These are phyloP conservation scores for Gynandropsis gynandra DNA, from an alignment of 345 rosid genomes.

Conservation along the genomic window DNA sequence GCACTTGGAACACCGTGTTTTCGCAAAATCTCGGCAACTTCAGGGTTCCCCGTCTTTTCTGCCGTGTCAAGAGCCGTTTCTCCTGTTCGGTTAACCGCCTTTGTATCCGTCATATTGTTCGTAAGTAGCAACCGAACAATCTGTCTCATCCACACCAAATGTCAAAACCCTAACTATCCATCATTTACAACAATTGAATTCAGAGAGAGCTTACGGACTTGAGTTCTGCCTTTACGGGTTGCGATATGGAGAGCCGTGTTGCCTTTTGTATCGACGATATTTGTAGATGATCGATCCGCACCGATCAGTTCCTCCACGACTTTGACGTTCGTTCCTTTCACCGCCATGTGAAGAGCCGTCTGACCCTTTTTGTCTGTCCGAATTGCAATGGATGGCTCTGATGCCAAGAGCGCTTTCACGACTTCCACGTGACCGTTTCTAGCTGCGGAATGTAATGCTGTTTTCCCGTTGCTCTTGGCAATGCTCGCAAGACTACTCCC, in stretches of 20 bases:
- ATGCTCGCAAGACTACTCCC: conserved; percentile 74
- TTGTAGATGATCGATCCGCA: conserved; percentile 47
- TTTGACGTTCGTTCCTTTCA: conserved; percentile 57
- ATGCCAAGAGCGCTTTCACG: conserved; percentile 43
- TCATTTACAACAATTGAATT: background rate
- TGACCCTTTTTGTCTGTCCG: conserved; percentile 83
- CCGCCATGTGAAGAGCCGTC: conserved; percentile 91
- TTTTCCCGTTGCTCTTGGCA: conserved; percentile 77
- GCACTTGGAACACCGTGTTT: conserved; percentile 71
- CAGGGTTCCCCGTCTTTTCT: conserved; percentile 55
- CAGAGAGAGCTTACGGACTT: conserved; percentile 26
- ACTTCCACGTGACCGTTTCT: conserved; percentile 76
- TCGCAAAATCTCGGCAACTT: conserved; percentile 43
- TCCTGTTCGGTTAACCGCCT: conserved; percentile 44
- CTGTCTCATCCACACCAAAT: conserved; percentile 23
- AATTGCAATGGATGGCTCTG: conserved; percentile 44
- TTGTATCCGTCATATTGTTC: conserved; percentile 37
- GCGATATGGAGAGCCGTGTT: conserved; percentile 71
- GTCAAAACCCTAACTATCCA: too few species aligned
- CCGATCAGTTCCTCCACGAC: conserved; percentile 57
- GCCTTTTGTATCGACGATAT: conserved; percentile 65
- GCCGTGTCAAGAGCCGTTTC: conserved; percentile 83
- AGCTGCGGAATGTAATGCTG: conserved; percentile 72
- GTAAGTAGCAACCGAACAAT: conserved; percentile 52
- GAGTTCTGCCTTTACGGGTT: conserved; percentile 65